These are phyloP conservation scores for Sporodiniella umbellata DNA, from an alignment of 371 early-diverging fungal species.

Conservation along the genomic window DNA sequence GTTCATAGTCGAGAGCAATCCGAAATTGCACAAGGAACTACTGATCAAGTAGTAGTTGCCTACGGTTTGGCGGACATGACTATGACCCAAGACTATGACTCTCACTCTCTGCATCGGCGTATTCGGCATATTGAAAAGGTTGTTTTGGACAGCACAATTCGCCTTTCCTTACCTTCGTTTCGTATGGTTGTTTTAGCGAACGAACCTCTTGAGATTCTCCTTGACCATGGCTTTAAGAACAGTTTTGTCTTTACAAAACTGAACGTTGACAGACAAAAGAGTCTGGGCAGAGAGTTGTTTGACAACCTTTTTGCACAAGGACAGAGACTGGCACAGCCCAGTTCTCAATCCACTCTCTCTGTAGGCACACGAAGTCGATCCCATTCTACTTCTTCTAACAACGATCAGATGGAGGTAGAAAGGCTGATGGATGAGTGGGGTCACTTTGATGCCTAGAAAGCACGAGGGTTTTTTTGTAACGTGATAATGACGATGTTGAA, in stretches of 20 bases:
- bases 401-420: slow-evolving; percentile 32
- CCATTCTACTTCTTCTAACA: slow-evolving; percentile 8
- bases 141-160: slow-evolving; percentile 13
- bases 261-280: slow-evolving; percentile 47
- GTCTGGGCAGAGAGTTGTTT: slow-evolving; percentile 55
- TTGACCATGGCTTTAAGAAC: slow-evolving; percentile 59
- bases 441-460: slow-evolving; percentile 29
- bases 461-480: too few species aligned
- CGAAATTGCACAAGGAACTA: slow-evolving; percentile 34
- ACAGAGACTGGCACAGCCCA: slow-evolving; percentile 40
- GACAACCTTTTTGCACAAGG: slow-evolving; percentile 57
- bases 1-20: slow-evolving; percentile 49
- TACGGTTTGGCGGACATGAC: slow-evolving; percentile 18
- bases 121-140: slow-evolving; percentile 19
- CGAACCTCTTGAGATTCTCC: slow-evolving; percentile 63
- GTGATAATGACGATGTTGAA: too few species aligned
- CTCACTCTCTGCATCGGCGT: slow-evolving; percentile 13
- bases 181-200: slow-evolving; percentile 65
- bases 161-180: slow-evolving; percentile 26
- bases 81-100: slow-evolving; percentile 10
- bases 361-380: slow-evolving; percentile 1
- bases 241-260: slow-evolving; percentile 66
- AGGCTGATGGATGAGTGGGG: slow-evolving; percentile 34
- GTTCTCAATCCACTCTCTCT: slow-evolving; percentile 1
- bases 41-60: slow-evolving; percentile 8